Evolutionary conservation across 2,329 filamentous ascomycete genomes (phyloP).

Genomic region (Rhynchosporium agropyri): DNA sequence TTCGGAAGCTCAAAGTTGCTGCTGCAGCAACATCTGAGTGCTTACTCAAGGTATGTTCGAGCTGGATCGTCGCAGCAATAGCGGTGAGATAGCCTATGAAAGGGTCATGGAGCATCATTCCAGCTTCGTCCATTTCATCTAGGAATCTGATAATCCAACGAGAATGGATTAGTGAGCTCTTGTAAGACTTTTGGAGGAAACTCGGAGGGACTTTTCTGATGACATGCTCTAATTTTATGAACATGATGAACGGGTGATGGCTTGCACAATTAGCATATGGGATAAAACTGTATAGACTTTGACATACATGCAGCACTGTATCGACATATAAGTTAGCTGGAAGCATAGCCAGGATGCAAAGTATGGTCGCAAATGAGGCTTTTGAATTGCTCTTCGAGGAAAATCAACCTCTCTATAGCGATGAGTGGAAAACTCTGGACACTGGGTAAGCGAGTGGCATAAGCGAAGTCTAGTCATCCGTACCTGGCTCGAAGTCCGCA

Average conservation of each 20-base stretch:
- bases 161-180: slow-evolving; percentile 31
- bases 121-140: slow-evolving; percentile 32
- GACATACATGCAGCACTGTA: slow-evolving; percentile 30
- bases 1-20: slow-evolving; percentile 26
- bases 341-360: slow-evolving; percentile 32
- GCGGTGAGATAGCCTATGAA: slow-evolving; percentile 31
- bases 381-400: slow-evolving; percentile 28
- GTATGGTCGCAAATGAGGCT: slow-evolving; percentile 27
- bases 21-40: slow-evolving; percentile 30
- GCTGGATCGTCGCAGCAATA: slow-evolving; percentile 30
- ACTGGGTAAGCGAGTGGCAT: background rate
- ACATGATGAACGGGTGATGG: slow-evolving; percentile 34
- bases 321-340: slow-evolving; percentile 32
- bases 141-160: slow-evolving; percentile 31
- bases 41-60: slow-evolving; percentile 31
- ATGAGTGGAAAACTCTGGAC: slow-evolving; percentile 30
- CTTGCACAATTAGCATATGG: slow-evolving; percentile 10
- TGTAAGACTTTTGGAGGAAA: slow-evolving; percentile 32
- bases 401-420: slow-evolving; percentile 30
- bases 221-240: slow-evolving; percentile 31
- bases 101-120: slow-evolving; percentile 32
- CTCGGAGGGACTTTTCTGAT: slow-evolving; percentile 32
- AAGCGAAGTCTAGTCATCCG: too few species aligned
- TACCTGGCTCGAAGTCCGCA: slow-evolving; percentile 31
- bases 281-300: background rate